Evolutionary conservation across 1,284 basidiomycete genomes (phyloP), one percentile per base, ranked within the genome.

Genomic region (Termitomyces sp.): DNA sequence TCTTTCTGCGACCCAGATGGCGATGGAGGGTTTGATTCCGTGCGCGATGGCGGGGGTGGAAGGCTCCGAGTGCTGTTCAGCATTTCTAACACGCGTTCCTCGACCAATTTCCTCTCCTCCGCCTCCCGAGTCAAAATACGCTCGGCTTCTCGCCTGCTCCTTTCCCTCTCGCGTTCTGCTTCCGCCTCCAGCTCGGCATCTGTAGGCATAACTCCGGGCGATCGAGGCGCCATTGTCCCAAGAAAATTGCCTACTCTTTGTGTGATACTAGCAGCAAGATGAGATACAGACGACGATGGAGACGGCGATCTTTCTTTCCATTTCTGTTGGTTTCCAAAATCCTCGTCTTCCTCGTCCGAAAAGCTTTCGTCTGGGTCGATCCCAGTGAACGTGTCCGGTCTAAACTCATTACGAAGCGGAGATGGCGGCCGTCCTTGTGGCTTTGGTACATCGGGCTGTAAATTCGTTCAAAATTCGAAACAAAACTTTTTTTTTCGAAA

Each of bases 111-210:
- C 31, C 86, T 72, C 54, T 88, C 81, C 49, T 83, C 77, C 0
- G 86, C 86, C 65, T 91, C 88, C 50, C 70, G 73, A 1, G 74
- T 83, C 28, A 91, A 68, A 58, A 91, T 91, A 1, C 73, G 74
- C 64, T 91, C 88, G 0, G 88, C 88, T 66, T 90, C 86, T 30
- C 81, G 72, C 50, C 88, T 72, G 58, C 84, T 87, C 44, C 74
- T 69, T 60, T 90, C 88, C 40, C 88, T 78, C 65, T 90, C 86
- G 31, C 79, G 72, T 55, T 84, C 79, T 9, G 87, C 87, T 56
- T 90, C 84, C 4, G 86, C 87, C 66, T 90, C 88, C 9, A 91
- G 67, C 62, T 91, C 86, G 0, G 84, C 86, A 63, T 88, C 86
- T 2, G 82, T 81, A 2, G 79, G 84, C 54, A 86, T 71, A 18